Conservation (phyloP, 2,329 filamentous ascomycete species). For the Leptographium procerum region DNA sequence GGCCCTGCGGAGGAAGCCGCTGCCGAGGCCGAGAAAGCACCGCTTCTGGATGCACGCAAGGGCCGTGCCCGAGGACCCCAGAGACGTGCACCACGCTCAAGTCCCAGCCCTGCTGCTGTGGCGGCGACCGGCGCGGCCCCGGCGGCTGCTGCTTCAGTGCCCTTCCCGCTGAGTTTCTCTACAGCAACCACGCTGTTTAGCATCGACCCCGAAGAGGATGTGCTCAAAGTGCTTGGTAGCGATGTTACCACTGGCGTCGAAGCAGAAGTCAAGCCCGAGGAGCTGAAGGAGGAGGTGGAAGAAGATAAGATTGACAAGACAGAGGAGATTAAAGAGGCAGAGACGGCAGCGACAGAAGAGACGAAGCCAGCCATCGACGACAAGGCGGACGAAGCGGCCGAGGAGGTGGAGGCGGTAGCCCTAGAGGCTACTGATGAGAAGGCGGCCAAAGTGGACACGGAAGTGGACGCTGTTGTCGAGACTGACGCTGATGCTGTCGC, state of each 20-base stretch:
- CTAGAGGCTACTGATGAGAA: slow-evolving; percentile 2
- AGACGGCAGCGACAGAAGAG: neutral
- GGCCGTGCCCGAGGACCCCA: slow-evolving; percentile 80
- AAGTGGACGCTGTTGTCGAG: neutral
- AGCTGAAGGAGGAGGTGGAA: neutral
- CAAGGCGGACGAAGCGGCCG: neutral
- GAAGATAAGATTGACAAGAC: neutral
- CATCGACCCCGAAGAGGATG: slow-evolving; percentile 38
- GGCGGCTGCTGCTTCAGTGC: slow-evolving; percentile 15
- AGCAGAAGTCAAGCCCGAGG: neutral
- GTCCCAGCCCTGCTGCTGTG: slow-evolving; percentile 17
- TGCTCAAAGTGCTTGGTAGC: slow-evolving; percentile 23
- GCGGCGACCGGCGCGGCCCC: slow-evolving; percentile 18
- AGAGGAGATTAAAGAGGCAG: neutral
- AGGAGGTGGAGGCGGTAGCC: slow-evolving; percentile 4
- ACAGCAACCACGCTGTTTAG: slow-evolving; percentile 37
- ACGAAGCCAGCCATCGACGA: neutral
- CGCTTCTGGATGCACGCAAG: slow-evolving; percentile 83
- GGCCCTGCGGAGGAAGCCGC: slow-evolving; percentile 40
- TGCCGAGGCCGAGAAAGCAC: slow-evolving; percentile 57
- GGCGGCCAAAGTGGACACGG: neutral
- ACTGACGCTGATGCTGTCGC: neutral
- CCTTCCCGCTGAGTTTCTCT: slow-evolving; percentile 33
- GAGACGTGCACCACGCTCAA: slow-evolving; percentile 27
- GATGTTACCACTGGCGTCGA: neutral